Conservation (phyloP, 2,329 filamentous ascomycete species). For the Colletotrichum sp. region DNA sequence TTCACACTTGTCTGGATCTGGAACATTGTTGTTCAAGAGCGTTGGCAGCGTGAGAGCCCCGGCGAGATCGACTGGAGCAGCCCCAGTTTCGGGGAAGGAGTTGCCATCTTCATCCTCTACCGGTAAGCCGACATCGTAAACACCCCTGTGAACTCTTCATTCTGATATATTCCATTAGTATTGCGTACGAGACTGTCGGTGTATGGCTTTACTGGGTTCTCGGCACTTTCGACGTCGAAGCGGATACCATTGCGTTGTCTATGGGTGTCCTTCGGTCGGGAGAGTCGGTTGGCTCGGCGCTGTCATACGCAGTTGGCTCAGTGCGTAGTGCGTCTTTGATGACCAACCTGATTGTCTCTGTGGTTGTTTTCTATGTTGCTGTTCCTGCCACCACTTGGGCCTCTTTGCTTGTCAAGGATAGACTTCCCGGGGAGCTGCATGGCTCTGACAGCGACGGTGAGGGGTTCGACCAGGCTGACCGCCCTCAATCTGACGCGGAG, state of each 20-base stretch:
- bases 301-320: slow-evolving; percentile 53
- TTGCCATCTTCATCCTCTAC: slow-evolving; percentile 51
- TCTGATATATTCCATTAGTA: background rate
- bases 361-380: slow-evolving; percentile 48
- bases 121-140: slow-evolving; percentile 46
- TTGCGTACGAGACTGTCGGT: slow-evolving; percentile 1
- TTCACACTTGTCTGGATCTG: slow-evolving; percentile 17
- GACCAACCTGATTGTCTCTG: slow-evolving; percentile 48
- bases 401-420: background rate
- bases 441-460: background rate
- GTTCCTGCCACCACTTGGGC: slow-evolving; percentile 4
- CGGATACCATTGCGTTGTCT: slow-evolving; percentile 52
- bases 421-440: background rate
- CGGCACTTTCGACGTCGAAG: slow-evolving; percentile 53
- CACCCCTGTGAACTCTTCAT: background rate
- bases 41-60: slow-evolving; percentile 15
- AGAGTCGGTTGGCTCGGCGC: slow-evolving; percentile 50
- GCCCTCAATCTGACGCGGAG: background rate
- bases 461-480: background rate
- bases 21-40: slow-evolving; percentile 12
- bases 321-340: slow-evolving; percentile 48
- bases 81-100: slow-evolving; percentile 47
- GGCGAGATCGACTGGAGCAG: slow-evolving; percentile 49
- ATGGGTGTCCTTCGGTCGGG: slow-evolving; percentile 53
- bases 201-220: slow-evolving; percentile 54